Base-by-base conservation (phyloP, 1,284 basidiomycete genomes). In the Pholiota adiposa region DNA sequence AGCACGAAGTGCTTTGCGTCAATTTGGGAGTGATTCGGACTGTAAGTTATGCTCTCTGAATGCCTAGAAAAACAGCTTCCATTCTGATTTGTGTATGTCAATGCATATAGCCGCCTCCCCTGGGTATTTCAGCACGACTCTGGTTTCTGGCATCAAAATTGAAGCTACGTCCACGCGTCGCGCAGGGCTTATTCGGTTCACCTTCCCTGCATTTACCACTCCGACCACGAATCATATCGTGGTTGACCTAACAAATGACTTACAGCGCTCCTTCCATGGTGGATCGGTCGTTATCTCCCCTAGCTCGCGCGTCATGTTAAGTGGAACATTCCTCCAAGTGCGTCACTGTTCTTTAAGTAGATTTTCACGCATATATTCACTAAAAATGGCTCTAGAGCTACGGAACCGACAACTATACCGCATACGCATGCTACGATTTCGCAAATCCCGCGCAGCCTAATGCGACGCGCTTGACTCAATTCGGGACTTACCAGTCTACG, bases 401-500 rank as follows among this genome's bases (percentile, higher is more conserved):
- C 58, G 81, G 81, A 8, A 72, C 75, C 12, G 74, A 77, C 52
- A 82, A 82, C 65, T 83, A 82, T 63, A 82, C 79, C 4, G 79
- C 72, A 1, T 79, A 72, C 58, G 80, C 72, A 9, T 83, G 81
- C 65, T 82, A 82, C 63, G 81, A 83, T 63, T 81, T 82, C 54
- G 51, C 64, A 4, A 63, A 72, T 6, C 62, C 69, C 0, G 61
- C 63, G 1, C 67, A 67, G 44, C 51, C 67, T 14, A 36, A 54
- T 16, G 61, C 65, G 3, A 58, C 59, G 19, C 50, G 31, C 12
- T 64, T 75, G 18, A 60, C 63, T 4, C 65, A 63, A 54, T 76
- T 73, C 40, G 80, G 79, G 12, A 80, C 77, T 0, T 82, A 76
- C 62, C 70, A 77, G 52, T 78, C 78, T 6, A 61, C 62, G 14